Evolutionary conservation across 148 eudicot species (phyloP).

Genomic region (Rheum nobile): DNA sequence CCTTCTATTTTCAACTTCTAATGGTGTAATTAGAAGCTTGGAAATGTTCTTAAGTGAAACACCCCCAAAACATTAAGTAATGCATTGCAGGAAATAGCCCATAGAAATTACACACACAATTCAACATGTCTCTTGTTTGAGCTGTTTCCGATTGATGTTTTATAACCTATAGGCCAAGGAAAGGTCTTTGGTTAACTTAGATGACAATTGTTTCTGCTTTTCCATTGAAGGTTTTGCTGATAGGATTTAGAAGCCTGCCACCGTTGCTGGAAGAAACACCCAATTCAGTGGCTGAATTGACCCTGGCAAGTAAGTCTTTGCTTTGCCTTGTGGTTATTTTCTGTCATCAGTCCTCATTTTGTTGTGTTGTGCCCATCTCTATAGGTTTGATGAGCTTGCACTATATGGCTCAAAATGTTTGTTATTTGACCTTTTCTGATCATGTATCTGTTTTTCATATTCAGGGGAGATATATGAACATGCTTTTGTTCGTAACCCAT

Average conservation of each 20-base stretch:
- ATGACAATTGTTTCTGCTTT: background rate
- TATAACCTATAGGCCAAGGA: no score
- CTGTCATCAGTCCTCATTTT: background rate
- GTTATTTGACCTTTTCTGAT: background rate
- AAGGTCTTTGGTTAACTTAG: background rate
- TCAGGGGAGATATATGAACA: slow-evolving; percentile 94
- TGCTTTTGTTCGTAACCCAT: slow-evolving; percentile 82
- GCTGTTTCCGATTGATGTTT: background rate
- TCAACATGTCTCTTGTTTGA: background rate
- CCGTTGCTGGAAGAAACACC: slow-evolving; percentile 70
- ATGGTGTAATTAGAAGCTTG: no score
- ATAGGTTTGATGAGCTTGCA: background rate
- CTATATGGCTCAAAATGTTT: background rate
- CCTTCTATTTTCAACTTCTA: background rate
- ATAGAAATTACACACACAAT: background rate
- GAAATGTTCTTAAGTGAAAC: no score
- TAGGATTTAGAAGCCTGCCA: slow-evolving; percentile 71
- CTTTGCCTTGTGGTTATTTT: background rate
- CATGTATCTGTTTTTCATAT: background rate
- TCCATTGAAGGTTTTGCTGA: slow-evolving; percentile 48
- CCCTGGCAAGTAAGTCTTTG: slow-evolving; percentile 58
- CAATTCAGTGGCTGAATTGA: slow-evolving; percentile 59
- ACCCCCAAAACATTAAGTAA: background rate
- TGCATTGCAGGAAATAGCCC: background rate
- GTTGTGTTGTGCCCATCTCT: background rate